Percentiles rank a stretch among this genome's conserved stretches.
Conservation (phyloP, 2,329 filamentous ascomycete genomes). For the Dryadomyces sulphureus region DNA sequence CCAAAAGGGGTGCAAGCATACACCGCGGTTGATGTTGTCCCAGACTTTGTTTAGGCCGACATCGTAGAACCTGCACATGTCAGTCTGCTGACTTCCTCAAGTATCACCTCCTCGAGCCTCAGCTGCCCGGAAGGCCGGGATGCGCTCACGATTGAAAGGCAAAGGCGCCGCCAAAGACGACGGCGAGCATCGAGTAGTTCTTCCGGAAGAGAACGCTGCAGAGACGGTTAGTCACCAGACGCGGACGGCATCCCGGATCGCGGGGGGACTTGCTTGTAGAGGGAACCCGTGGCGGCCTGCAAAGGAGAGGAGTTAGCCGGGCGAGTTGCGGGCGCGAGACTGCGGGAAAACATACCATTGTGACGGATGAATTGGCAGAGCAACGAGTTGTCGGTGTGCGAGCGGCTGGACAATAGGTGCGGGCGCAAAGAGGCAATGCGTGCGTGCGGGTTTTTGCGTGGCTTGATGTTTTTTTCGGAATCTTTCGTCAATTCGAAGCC, state of each 20-base stretch:
- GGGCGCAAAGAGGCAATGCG: neutral
- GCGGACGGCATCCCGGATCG: neutral
- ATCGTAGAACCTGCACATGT: conserved; percentile 60
- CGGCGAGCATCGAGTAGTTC: conserved; percentile 77
- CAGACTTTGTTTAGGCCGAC: conserved; percentile 69
- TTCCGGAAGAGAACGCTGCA: conserved; percentile 67
- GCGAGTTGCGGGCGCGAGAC: neutral
- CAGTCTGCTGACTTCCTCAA: neutral
- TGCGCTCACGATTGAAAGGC: conserved; percentile 76
- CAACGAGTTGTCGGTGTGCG: neutral
- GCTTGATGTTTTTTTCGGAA: conserved; percentile 11
- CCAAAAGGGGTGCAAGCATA: conserved; percentile 37
- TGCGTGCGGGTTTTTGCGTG: conserved; percentile 11
- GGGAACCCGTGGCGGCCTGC: conserved; percentile 24
- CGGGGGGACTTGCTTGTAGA: conserved; percentile 42
- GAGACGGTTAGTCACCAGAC: too few species aligned
- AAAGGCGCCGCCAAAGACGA: conserved; percentile 79
- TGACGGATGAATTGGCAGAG: neutral
- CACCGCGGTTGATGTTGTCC: conserved; percentile 82
- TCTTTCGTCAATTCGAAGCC: conserved; percentile 13
- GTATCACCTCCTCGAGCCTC: neutral
- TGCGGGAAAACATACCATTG: neutral
- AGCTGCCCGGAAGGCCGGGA: too few species aligned
- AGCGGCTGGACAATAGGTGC: too few species aligned
- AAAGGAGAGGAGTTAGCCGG: neutral